phyloP scores from a whole-genome alignment of 2,329 filamentous ascomycete species.

The Lachnellula subtilissima region DNA sequence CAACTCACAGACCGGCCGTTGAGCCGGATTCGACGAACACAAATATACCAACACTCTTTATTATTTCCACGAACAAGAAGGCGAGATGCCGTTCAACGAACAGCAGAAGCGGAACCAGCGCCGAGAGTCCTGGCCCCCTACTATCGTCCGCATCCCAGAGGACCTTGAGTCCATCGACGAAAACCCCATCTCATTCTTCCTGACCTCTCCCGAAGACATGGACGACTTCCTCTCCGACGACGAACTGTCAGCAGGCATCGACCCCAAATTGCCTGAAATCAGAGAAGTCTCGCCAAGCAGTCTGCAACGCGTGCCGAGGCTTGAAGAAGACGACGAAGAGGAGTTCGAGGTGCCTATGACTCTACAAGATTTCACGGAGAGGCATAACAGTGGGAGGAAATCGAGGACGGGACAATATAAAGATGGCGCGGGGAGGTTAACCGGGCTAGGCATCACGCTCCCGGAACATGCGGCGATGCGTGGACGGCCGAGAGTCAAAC shows the following conservation, averaged over 20 bases:
- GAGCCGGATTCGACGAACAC: constrained; percentile 22
- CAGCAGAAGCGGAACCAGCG: constrained; percentile 15
- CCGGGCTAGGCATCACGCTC: constrained; percentile 24
- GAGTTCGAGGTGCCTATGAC: constrained; percentile 25
- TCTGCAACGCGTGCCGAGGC: constrained; percentile 20
- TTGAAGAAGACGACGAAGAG: constrained; percentile 18
- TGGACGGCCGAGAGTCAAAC: constrained; percentile 23
- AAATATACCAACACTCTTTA: not conserved
- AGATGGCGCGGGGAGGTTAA: constrained; percentile 5
- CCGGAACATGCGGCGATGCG: constrained; percentile 17
- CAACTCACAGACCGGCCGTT: constrained; percentile 28
- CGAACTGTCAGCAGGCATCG: constrained; percentile 32
- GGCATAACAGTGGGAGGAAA: constrained; percentile 15
- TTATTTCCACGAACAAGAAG: not conserved
- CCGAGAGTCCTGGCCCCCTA: constrained; percentile 33
- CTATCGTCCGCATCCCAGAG: constrained; percentile 25
- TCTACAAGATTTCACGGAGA: constrained; percentile 26
- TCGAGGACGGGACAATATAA: constrained; percentile 12
- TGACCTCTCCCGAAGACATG: constrained; percentile 28
- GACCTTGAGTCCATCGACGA: constrained; percentile 27
- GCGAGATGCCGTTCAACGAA: constrained; percentile 28
- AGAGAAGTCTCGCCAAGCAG: constrained; percentile 28
- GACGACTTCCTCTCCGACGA: constrained; percentile 26
- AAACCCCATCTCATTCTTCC: constrained; percentile 33
- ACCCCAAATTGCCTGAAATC: constrained; percentile 21